Base-by-base conservation (phyloP, 176 grass and related monocot species). In the Oryza meyeriana region DNA sequence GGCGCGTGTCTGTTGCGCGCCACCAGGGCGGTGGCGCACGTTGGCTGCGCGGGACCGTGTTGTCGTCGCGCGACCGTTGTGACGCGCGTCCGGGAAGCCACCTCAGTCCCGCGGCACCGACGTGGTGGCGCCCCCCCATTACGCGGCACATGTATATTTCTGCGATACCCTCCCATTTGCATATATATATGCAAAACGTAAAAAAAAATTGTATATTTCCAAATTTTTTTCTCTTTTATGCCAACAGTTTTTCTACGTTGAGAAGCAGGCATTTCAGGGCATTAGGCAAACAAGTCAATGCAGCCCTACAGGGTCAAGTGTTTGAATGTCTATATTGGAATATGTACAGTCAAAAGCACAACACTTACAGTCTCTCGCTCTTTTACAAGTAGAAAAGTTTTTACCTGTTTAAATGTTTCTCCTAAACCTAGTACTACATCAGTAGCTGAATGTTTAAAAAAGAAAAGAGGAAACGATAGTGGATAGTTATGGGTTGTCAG, bases 401-500 rank as follows among this genome's bases (percentile, higher is more conserved):
- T 85, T 42, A 69, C 71, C 39, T 30, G 22, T 16, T 27, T 12
- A 45, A 17, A 61, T 33, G 66, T 63, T 63, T 63, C 65, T 70
- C 48, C 65, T 63, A 32, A 36, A 83, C 36, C 72, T 44, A 71
- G 12, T 20, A 72, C 18, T 45, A 47, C 71, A 32, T 74, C 42
- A 74, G 28, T 55, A 6, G 17, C 20, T 11, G 8, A 55, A 74
- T 55, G 0, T 52, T 52, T 48, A 11, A 20, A 28, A 59, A 25
- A 59, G n/a, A 59, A n/a, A 59, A 25, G 9, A 59, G n/a, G n/a
- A 55, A 75, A 58, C 30, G 66, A 33, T 72, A 35, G 65, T 57
- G 22, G 41, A 81, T 68, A 74, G 27, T 57, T 65, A 52, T 69
- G 8, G 66, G 50, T 70, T 64, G 76, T 62, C 67, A 64, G 7